phyloP scores from a whole-genome alignment of 2,329 filamentous ascomycete genomes.

The Diaporthe citri region DNA sequence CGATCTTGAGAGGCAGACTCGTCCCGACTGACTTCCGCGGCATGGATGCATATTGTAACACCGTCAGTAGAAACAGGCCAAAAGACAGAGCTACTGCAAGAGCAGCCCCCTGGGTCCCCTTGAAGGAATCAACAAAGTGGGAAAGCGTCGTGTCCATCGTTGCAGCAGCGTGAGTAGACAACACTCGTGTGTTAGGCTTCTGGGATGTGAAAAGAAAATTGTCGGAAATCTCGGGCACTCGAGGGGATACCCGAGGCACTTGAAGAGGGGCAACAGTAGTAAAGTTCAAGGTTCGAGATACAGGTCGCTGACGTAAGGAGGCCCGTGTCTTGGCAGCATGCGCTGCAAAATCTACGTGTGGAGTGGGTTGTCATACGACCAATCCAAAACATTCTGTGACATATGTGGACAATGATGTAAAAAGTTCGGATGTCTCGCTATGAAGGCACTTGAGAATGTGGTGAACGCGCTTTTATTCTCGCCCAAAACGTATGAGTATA shows the following conservation, averaged over 20 bases:
- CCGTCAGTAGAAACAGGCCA: slow-evolving; percentile 8
- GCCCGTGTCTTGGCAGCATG: slow-evolving; percentile 12
- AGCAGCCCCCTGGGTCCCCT: background rate
- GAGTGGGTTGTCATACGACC: slow-evolving; percentile 16
- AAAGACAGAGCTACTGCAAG: slow-evolving; percentile 1
- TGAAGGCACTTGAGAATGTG: background rate
- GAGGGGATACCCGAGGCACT: background rate
- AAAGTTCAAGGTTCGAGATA: background rate
- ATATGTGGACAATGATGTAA: slow-evolving; percentile 14
- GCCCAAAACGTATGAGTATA: background rate
- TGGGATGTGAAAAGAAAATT: background rate
- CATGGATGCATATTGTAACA: background rate
- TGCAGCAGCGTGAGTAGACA: background rate
- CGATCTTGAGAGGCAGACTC: slow-evolving; percentile 23
- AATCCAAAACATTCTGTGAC: background rate
- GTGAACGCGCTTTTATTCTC: background rate
- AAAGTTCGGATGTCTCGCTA: background rate
- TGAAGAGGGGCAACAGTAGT: background rate
- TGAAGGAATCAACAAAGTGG: background rate
- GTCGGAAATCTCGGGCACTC: background rate
- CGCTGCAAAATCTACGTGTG: slow-evolving; percentile 6
- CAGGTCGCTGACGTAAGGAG: slow-evolving; percentile 1
- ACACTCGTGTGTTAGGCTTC: background rate
- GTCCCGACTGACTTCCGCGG: slow-evolving; percentile 5
- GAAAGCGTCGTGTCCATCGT: background rate